Base-by-base conservation (phyloP, 2,329 filamentous ascomycete species). In the Neonectria magnoliae region DNA sequence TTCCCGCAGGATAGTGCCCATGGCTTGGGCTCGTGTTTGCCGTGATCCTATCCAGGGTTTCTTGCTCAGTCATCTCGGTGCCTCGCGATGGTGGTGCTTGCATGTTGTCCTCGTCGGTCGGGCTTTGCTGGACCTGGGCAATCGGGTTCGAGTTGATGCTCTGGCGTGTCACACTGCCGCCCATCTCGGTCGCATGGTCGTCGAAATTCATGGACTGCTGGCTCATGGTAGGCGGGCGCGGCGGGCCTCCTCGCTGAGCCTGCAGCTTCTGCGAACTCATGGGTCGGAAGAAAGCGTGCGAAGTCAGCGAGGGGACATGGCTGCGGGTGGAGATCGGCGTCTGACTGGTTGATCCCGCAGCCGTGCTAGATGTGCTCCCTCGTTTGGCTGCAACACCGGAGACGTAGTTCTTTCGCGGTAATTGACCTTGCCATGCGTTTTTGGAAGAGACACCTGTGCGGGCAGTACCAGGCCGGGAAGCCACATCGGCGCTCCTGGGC, bases 221-320 rank as follows among this genome's bases (percentile, higher is more conserved):
- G 60, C 75, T 77, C 71, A 80, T 77, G 22, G 80, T 82, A 14
- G 78, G 71, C 6, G 84, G 81, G 22, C 85, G 81, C 41, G 81
- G 76, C 9, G 79, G 85, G 68, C 90, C 88, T 68, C 75, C 90
- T 77, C 95, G 87, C 80, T 98, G 96, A 59, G 94, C 94, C 80
- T 98, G 95, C 55, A 98, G 84, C 77, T 93, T 91, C 78, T 97
- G 94, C 25, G 95, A 97, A 81, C 94, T 98, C 93, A 99, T 97
- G 42, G 96, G 96, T 22, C 91, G 91, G 76, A 97, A 97, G 82
- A 99, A 98, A 58, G 93, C 95, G 75, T 95, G 92, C 16, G 93
- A 94, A 3, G 93, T 91, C 57, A 99, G 83, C 2, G 92, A 94
- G 1, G 96, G 94, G 20, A 97, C 94, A 83, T 99, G 96, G 45